phyloP scores from a whole-genome alignment of 306 rosid genomes.

The Cucurbita argyrosperma region DNA sequence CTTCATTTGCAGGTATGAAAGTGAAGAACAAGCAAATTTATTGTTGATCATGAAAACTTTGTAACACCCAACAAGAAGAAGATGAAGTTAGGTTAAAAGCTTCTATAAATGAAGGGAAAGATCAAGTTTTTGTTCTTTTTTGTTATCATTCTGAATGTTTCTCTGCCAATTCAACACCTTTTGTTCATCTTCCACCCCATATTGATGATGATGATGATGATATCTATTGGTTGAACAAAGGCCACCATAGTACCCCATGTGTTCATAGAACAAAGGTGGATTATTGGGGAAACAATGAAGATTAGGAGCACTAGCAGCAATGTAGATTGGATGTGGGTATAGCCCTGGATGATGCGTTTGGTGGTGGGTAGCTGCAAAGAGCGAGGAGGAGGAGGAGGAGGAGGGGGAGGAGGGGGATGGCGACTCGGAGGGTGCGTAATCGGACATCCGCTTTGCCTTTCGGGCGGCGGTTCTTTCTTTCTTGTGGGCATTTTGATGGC shows the following conservation, averaged over 20 bases:
- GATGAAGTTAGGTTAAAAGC: too few species aligned
- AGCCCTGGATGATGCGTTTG: constrained; percentile 2
- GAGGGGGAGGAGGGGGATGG: constrained; percentile 6
- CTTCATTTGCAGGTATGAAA: not conserved
- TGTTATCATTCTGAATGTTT: constrained; percentile 19
- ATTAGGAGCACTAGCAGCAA: constrained; percentile 32
- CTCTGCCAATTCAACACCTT: constrained; percentile 32
- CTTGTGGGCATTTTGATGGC: constrained; percentile 91
- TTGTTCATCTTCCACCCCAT: constrained; percentile 20
- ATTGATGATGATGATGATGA: not conserved
- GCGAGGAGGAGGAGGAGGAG: constrained; percentile 2
- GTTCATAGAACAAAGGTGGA: constrained; percentile 24
- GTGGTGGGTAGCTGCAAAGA: constrained; percentile 30
- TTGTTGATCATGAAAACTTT: not conserved
- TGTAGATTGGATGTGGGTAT: constrained; percentile 30
- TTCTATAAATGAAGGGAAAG: constrained; percentile 65
- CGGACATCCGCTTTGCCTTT: constrained; percentile 35
- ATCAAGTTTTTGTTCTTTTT: constrained; percentile 46
- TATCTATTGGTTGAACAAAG: constrained; percentile 10
- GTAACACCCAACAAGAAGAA: not conserved
- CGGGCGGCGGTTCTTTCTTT: constrained; percentile 69
- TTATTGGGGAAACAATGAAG: constrained; percentile 21
- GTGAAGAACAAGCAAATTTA: not conserved
- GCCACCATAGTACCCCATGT: constrained; percentile 22
- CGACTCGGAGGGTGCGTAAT: constrained; percentile 11